These are phyloP conservation scores for Fagopyrum homotropicum DNA, from an alignment of 148 eudicot genomes.

Conservation along the genomic window DNA sequence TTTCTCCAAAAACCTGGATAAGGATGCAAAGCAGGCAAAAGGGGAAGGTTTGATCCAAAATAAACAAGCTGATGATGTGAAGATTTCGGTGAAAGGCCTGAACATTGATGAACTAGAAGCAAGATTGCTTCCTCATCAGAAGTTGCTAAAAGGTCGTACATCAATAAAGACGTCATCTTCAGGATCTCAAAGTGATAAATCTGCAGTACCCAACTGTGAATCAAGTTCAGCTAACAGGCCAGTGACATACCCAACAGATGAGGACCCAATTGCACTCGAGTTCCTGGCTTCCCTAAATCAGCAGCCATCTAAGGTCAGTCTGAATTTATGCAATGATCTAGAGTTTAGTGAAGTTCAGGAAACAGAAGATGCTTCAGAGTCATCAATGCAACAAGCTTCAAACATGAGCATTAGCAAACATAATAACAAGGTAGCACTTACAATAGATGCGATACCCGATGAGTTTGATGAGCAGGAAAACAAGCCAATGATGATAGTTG, in stretches of 20 bases:
- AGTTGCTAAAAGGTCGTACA: conserved; percentile 43
- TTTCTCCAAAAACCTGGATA: conserved; percentile 5
- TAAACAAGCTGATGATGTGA: conserved; percentile 22
- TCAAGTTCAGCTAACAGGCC: conserved; percentile 23
- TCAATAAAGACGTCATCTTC: conserved; percentile 23
- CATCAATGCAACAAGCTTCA: conserved; percentile 23
- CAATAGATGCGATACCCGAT: conserved; percentile 54
- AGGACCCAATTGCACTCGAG: conserved; percentile 38
- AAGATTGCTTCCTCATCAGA: conserved; percentile 78
- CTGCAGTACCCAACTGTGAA: conserved; percentile 13
- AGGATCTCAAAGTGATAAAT: conserved; percentile 15
- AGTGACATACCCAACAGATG: conserved; percentile 22
- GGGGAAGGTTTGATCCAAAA: conserved; percentile 9
- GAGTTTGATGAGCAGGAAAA: conserved; percentile 66
- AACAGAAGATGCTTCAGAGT: conserved; percentile 33
- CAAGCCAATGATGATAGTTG: conserved; percentile 33
- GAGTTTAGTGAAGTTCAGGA: conserved; percentile 33
- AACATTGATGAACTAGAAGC: conserved; percentile 67
- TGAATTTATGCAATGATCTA: conserved; percentile 12
- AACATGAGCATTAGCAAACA: conserved; percentile 20
- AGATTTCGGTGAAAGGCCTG: conserved; percentile 45
- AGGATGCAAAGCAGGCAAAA: conserved; percentile 10
- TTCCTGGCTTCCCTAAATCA: conserved; percentile 44
- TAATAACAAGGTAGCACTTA: conserved; percentile 30
- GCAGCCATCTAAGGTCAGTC: conserved; percentile 25